These are phyloP conservation scores for Leccinum solheimii DNA, from an alignment of 1,284 basidiomycete genomes.

Conservation along the genomic window DNA sequence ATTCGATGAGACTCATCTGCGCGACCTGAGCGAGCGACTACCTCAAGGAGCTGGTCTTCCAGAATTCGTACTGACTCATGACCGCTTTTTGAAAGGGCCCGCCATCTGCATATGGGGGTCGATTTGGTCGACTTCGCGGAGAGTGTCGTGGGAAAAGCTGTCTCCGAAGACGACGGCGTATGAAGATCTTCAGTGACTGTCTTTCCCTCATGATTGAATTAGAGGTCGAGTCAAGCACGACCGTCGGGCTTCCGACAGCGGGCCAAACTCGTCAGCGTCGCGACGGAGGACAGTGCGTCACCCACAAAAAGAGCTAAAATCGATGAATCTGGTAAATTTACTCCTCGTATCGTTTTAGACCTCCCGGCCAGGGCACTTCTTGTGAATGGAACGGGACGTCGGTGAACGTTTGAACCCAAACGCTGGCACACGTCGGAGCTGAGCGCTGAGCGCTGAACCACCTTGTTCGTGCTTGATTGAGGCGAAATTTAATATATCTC, in stretches of 20 bases:
- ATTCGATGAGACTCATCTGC: slow-evolving; percentile 5
- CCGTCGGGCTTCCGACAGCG: slow-evolving; percentile 9
- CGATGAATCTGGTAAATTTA: slow-evolving; percentile 14
- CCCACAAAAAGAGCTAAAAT: slow-evolving; percentile 1
- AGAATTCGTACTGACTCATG: background rate
- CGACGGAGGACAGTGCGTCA: background rate
- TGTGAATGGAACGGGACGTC: slow-evolving; percentile 1
- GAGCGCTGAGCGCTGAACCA: background rate
- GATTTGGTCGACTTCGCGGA: slow-evolving; percentile 7
- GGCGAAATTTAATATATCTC: background rate
- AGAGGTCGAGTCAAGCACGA: background rate
- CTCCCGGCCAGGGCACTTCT: background rate
- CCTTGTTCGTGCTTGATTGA: background rate
- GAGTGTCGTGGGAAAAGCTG: slow-evolving; percentile 8
- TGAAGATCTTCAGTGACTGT: background rate
- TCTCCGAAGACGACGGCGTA: slow-evolving; percentile 21
- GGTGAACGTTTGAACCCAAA: background rate
- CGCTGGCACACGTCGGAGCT: background rate
- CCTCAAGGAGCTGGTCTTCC: slow-evolving; percentile 5
- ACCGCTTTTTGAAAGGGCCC: background rate
- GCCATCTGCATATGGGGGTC: background rate
- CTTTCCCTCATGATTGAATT: slow-evolving; percentile 7
- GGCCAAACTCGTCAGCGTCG: slow-evolving; percentile 2
- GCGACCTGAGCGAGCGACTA: background rate
- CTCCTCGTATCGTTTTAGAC: slow-evolving; percentile 7